A percentile compares a stretch with the other conserved stretches of the same genome.
phyloP scores from a whole-genome alignment of 148 eudicot species.

The Rhododendron vialii region DNA sequence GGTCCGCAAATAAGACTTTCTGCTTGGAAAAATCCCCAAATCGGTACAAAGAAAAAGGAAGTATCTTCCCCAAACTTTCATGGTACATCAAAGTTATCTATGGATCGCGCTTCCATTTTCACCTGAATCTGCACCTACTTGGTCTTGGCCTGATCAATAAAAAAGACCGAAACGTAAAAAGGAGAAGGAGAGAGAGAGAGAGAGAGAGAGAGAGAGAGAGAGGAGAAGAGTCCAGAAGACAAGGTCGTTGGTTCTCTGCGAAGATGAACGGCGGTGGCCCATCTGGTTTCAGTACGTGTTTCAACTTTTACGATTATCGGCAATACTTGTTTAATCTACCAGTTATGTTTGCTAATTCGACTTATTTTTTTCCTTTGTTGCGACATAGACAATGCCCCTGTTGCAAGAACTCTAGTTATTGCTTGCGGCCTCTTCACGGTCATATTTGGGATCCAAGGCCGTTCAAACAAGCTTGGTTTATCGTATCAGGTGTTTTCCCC shows the following conservation, averaged over 20 bases:
- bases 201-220: neutral
- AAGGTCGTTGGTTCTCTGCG: conserved; percentile 27
- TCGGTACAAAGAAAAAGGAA: no score
- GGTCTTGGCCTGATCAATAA: neutral
- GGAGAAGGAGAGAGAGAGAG: neutral
- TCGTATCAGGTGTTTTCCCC: conserved; percentile 57
- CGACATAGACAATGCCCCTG: conserved; percentile 85
- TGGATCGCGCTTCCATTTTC: neutral
- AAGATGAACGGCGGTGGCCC: conserved; percentile 76
- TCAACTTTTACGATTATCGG: neutral
- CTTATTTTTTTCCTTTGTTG: neutral
- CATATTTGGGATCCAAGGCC: conserved; percentile 76
- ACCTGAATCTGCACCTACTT: neutral
- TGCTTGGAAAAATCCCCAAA: no score
- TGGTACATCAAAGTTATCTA: neutral
- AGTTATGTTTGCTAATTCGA: neutral
- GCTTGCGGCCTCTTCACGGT: conserved; percentile 67
- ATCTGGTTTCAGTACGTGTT: conserved; percentile 59
- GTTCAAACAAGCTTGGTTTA: conserved; percentile 60
- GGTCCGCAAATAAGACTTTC: no score
- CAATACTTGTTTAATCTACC: neutral
- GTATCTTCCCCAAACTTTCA: neutral
- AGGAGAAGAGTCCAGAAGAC: neutral
- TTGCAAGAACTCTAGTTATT: conserved; percentile 60
- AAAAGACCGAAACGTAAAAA: neutral